Evolutionary conservation across 768 basidiomycete genomes (phyloP).

Genomic region (Leucosporidium scottii): DNA sequence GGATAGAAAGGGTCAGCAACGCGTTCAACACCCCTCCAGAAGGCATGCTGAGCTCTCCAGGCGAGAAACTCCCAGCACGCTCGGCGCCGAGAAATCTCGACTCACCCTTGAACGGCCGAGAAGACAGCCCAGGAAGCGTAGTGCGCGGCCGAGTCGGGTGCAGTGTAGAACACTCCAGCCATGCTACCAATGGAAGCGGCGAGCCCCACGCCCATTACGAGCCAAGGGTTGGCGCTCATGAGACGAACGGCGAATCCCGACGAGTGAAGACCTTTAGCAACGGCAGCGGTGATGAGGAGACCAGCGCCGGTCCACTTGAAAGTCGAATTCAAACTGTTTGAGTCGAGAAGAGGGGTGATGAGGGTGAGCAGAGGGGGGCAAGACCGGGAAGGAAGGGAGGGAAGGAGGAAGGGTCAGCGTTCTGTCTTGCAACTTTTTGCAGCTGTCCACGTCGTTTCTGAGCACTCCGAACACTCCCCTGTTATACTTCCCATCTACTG

Average conservation of each 20-base stretch:
- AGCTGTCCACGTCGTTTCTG: background rate
- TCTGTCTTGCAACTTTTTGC: no score
- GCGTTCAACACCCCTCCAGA: no score
- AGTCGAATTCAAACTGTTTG: slow-evolving; percentile 12
- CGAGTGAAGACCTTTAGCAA: slow-evolving; percentile 46
- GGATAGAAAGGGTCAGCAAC: slow-evolving; percentile 38
- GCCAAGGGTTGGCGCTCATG: slow-evolving; percentile 36
- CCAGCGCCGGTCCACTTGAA: slow-evolving; percentile 73
- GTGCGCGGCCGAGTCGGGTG: slow-evolving; percentile 65
- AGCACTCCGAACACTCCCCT: background rate
- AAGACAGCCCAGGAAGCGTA: slow-evolving; percentile 44
- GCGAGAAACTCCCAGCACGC: slow-evolving; percentile 35
- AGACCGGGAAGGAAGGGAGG: no score
- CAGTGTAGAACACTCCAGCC: slow-evolving; percentile 71
- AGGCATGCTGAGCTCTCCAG: no score
- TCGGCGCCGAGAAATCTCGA: slow-evolving; percentile 46
- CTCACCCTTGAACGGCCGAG: background rate
- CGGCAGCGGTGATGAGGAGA: slow-evolving; percentile 64
- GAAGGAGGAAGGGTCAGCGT: background rate
- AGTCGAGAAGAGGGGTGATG: background rate
- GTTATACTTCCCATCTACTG: background rate
- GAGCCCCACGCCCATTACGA: slow-evolving; percentile 31
- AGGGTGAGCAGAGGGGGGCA: background rate
- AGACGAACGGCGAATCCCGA: slow-evolving; percentile 25
- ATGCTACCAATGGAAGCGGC: slow-evolving; percentile 70